These are phyloP conservation scores for Phytopythium helicoides DNA, from an alignment of 352 stramenopile genomes.

Conservation along the genomic window DNA sequence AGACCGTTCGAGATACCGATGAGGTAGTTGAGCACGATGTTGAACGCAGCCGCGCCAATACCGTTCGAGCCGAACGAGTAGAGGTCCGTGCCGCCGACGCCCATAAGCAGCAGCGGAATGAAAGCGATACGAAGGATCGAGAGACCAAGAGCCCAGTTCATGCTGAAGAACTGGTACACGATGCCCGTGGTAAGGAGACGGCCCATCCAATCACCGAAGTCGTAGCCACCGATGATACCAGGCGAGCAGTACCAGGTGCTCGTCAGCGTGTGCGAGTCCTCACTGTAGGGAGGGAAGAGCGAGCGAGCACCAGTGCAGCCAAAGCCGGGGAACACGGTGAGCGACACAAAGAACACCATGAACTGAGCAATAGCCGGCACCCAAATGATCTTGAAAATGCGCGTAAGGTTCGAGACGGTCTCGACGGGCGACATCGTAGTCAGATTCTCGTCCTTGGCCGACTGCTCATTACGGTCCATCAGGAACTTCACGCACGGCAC, in stretches of 20 bases:
- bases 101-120: too few species aligned
- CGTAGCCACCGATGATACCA: too few species aligned
- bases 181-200: too few species aligned
- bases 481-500: conserved; percentile 51
- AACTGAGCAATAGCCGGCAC: conserved; percentile 46
- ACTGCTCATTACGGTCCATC: conserved; percentile 48
- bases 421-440: conserved; percentile 18
- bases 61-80: conserved; percentile 43
- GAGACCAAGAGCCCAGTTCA: too few species aligned
- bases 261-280: too few species aligned
- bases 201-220: too few species aligned
- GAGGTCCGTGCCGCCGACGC: conserved; percentile 38
- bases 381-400: conserved; percentile 51
- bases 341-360: conserved; percentile 59
- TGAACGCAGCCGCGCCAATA: conserved; percentile 28
- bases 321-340: conserved; percentile 51
- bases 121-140: too few species aligned
- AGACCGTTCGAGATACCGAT: conserved; percentile 55
- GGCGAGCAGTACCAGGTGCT: too few species aligned
- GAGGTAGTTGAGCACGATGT: conserved; percentile 44
- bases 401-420: conserved; percentile 36
- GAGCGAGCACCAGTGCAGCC: conserved; percentile 36
- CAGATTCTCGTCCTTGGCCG: too few species aligned
- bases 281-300: conserved; percentile 22
- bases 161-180: too few species aligned